These are phyloP conservation scores for Schizochytrium sp. DNA, from an alignment of 108 stramenopile species.

Conservation along the genomic window DNA sequence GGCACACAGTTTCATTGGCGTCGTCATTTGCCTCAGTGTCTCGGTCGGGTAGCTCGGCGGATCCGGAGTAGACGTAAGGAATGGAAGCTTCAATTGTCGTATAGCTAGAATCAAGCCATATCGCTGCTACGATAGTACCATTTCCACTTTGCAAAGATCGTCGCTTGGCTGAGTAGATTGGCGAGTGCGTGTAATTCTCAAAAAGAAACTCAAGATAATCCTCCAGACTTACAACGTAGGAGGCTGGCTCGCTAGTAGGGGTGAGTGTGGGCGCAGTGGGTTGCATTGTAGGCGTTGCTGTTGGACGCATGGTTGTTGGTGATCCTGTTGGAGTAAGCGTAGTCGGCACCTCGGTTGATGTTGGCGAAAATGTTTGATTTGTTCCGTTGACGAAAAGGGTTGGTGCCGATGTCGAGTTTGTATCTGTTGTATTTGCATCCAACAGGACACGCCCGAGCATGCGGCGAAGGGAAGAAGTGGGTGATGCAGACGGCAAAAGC, in stretches of 20 bases:
- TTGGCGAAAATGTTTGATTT: background rate
- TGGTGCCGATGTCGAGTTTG: background rate
- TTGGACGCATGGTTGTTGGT: conserved; percentile 5
- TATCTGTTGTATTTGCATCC: background rate
- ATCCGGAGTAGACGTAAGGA: background rate
- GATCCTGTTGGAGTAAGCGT: background rate
- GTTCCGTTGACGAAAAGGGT: background rate
- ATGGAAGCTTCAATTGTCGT: background rate
- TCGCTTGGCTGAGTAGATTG: background rate
- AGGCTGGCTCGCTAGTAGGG: background rate
- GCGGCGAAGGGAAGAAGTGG: background rate
- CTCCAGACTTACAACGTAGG: background rate
- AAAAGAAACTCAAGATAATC: conserved; percentile 33
- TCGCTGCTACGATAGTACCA: background rate
- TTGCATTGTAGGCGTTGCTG: conserved; percentile 1
- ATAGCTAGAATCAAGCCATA: background rate
- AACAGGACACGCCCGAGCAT: background rate
- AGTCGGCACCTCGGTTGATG: background rate
- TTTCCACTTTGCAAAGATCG: background rate
- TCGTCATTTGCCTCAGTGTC: background rate
- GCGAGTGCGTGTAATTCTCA: background rate
- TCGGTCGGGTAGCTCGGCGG: background rate
- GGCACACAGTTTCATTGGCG: background rate
- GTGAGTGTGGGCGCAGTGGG: background rate
- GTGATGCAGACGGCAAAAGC: background rate